Evolutionary conservation across 2,329 filamentous ascomycete genomes (phyloP), one percentile per base, ranked within the genome.

Genomic region (Penicillium sp.): DNA sequence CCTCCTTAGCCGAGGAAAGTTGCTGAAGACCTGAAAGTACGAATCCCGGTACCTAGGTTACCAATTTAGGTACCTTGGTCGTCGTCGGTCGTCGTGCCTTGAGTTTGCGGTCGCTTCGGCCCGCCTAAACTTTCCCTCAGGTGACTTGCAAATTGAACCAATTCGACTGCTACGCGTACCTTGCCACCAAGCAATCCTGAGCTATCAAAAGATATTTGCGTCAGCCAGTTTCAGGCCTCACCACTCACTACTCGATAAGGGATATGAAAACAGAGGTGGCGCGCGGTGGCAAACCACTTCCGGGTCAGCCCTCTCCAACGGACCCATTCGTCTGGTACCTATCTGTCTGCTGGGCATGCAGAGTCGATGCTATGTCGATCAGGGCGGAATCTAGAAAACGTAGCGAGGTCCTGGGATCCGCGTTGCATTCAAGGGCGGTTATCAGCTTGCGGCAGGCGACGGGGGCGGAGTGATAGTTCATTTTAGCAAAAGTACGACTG

Each of bases 401-500:
- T 3, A 15, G 31, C 31, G 13, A 15, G 35, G 5, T 41, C 15
- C 15, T 15, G 35, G 35, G 35, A 41, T 41, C 35, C 35, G 35
- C 35, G 13, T 41, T 41, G 35, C 35, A 41, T 41, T 41, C 35
- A 11, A 41, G 35, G 35, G 35, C 35, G 35, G 9, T 38, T 38
- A 38, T 1, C 9, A 38, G 35, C 41, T 26, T 26, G 21, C 21
- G 11, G n/a, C 19, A 8, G 17, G 35, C 15, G 19, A 19, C n/a
- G 30, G 5, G 31, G n/a, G n/a, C 29, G 21, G 15, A 7, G 29
- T n/a, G 55, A 45, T 21, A 7, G 46, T 46, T 57, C 46, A 48
- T 44, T 44, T 48, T 38, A 15, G 41, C 55, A 44, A 57, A 57
- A 50, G 55, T 57, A 57, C 55, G 19, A 21, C 19, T n/a, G 17